Evolutionary conservation across 2,329 filamentous ascomycete genomes (phyloP), one percentile per base, ranked within the genome.

Genomic region (Aspergillus sp.): DNA sequence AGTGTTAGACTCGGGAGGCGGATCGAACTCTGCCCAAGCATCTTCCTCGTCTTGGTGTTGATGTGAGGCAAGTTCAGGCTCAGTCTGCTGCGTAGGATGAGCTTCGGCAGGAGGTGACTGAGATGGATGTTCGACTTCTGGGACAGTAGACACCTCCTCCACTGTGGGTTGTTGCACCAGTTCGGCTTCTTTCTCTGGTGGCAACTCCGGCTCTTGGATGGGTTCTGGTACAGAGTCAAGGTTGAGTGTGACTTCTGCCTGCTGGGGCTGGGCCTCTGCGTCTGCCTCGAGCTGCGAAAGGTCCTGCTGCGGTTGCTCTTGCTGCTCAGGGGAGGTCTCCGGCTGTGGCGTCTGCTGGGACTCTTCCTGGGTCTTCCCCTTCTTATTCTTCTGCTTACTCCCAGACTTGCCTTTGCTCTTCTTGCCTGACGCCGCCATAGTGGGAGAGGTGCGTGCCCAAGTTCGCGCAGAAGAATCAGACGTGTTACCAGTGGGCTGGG

Each of bases 401-500:
- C 52, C 55, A 42, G 60, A 51, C 59, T 69, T 71, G 58, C 54
- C 58, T 47, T 68, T 71, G 49, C 52, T 47, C 54, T 68, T 68
- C 60, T 68, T 69, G 57, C 61, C 57, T 61, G 61, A 53, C 29
- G 55, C 54, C 31, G 54, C 65, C 66, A 71, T 71, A 16, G 53
- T 61, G 53, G 52, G 53, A 53, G 56, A 56, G 45, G 64, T 68
- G 60, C 55, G 66, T 66, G 66, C 66, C 66, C 64, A 66, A 67
- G 55, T 53, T 60, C 51, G 53, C 58, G 49, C 54, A 53, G 52
- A 53, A 49, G 20, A 44, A 44, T 34, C 51, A 59, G 58, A 64
- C 67, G 68, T 69, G 67, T 69, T 63, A 62, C 67, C 67, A 69
- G 64, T 68, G 56, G 57, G 53, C 60, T 62, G 40, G 56, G 53